A percentile compares a stretch with the other conserved stretches of the same genome.
phyloP scores from a whole-genome alignment of 306 rosid species.

The Rubus idaeus region DNA sequence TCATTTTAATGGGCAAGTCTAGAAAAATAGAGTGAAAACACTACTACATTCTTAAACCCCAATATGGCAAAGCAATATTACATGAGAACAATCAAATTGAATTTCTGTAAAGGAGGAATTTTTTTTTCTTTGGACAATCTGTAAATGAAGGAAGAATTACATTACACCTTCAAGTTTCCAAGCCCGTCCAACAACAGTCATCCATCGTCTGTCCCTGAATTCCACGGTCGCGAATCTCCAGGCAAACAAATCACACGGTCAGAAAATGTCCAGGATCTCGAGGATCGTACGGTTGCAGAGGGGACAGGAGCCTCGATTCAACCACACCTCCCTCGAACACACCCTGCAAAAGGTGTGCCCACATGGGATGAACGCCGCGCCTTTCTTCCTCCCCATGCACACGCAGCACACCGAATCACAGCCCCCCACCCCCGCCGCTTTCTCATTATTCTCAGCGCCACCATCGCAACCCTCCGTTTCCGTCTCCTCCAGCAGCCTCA shows the following conservation, averaged over 20 bases:
- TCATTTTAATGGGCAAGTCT: too few species aligned
- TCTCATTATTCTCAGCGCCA: slow-evolving; percentile 17
- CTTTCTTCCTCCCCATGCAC: slow-evolving; percentile 88
- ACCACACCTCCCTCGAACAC: slow-evolving; percentile 95
- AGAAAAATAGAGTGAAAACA: too few species aligned
- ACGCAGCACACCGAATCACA: slow-evolving; percentile 87
- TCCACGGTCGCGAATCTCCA: neutral
- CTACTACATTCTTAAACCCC: too few species aligned
- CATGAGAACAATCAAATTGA: too few species aligned
- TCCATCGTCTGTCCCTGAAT: neutral
- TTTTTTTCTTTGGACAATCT: too few species aligned
- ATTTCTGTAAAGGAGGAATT: too few species aligned
- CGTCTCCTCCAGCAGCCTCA: slow-evolving; percentile 78
- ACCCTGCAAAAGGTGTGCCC: slow-evolving; percentile 97
- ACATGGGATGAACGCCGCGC: slow-evolving; percentile 95
- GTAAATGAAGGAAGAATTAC: too few species aligned
- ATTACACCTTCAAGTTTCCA: too few species aligned
- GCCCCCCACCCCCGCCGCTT: slow-evolving; percentile 31
- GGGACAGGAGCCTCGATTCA: slow-evolving; percentile 89
- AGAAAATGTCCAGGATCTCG: slow-evolving; percentile 88
- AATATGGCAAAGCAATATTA: too few species aligned
- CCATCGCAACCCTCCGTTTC: slow-evolving; percentile 52
- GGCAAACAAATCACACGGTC: neutral
- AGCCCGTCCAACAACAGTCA: too few species aligned
- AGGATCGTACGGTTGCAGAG: slow-evolving; percentile 90